These are phyloP conservation scores for Crithidia acanthocephali DNA, from an alignment of 208 protist genomes.

Conservation along the genomic window DNA sequence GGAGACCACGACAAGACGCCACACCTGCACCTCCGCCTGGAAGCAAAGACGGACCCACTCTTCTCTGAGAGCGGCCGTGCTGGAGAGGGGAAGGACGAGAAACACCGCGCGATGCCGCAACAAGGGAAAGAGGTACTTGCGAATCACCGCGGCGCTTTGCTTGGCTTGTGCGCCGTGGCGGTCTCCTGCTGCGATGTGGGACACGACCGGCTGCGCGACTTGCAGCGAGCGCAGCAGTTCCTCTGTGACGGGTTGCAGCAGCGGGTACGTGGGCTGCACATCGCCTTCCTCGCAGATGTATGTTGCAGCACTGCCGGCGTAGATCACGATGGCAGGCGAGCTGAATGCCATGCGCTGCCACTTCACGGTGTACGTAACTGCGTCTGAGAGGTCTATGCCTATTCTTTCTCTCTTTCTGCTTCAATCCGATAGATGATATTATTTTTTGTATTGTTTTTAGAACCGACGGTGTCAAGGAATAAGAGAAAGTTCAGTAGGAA, in stretches of 20 bases:
- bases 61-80: slow-evolving; percentile 35
- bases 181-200: neutral
- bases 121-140: slow-evolving; percentile 31
- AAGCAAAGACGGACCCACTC: slow-evolving; percentile 43
- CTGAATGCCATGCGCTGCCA: neutral
- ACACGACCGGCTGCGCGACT: neutral
- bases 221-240: slow-evolving; percentile 19
- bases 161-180: neutral
- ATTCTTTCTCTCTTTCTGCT: too few species aligned
- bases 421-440: too few species aligned
- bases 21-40: slow-evolving; percentile 18
- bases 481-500: too few species aligned
- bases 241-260: slow-evolving; percentile 25
- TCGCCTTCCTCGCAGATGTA: slow-evolving; percentile 52
- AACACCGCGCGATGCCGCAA: slow-evolving; percentile 41
- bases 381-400: too few species aligned
- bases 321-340: slow-evolving; percentile 30
- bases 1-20: slow-evolving; percentile 52
- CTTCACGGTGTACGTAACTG: neutral
- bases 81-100: slow-evolving; percentile 42
- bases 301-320: slow-evolving; percentile 34
- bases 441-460: too few species aligned
- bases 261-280: slow-evolving; percentile 42
- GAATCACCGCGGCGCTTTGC: neutral
- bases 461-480: too few species aligned